Percentiles rank a stretch among this genome's conserved stretches.
phyloP scores from a whole-genome alignment of 257 asterid species.

The Lithospermum erythrorhizon region DNA sequence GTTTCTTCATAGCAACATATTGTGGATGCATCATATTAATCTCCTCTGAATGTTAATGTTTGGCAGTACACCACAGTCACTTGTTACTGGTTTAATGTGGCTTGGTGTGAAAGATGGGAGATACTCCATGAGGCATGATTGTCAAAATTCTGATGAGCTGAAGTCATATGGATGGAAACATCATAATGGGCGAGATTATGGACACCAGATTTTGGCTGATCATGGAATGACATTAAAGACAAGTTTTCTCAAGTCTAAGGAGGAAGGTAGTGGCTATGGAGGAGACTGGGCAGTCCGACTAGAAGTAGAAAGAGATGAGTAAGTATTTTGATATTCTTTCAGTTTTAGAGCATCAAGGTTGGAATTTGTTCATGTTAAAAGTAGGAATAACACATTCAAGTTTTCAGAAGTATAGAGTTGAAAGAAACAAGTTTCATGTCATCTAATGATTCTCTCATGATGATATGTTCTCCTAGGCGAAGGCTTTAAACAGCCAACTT shows the following conservation, averaged over 20 bases:
- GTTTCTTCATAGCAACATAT: neutral
- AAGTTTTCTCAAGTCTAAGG: constrained; percentile 72
- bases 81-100: constrained; percentile 98
- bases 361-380: neutral
- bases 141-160: constrained; percentile 86
- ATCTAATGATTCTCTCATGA: neutral
- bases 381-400: neutral
- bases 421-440: neutral
- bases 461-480: neutral
- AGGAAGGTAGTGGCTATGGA: constrained; percentile 77
- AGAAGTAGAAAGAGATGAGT: constrained; percentile 59
- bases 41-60: constrained; percentile 5
- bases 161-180: constrained; percentile 83
- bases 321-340: constrained; percentile 23
- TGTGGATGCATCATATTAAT: neutral
- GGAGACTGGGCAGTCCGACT: constrained; percentile 95
- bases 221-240: constrained; percentile 66
- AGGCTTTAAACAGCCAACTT: neutral
- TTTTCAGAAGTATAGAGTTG: neutral
- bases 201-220: constrained; percentile 72
- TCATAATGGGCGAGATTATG: constrained; percentile 93
- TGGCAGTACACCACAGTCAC: constrained; percentile 79
- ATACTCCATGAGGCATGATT: constrained; percentile 75
- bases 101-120: constrained; percentile 78
- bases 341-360: constrained; percentile 12